phyloP scores from a whole-genome alignment of 495 filamentous ascomycete species.

The Talaromyces nanjingensis region DNA sequence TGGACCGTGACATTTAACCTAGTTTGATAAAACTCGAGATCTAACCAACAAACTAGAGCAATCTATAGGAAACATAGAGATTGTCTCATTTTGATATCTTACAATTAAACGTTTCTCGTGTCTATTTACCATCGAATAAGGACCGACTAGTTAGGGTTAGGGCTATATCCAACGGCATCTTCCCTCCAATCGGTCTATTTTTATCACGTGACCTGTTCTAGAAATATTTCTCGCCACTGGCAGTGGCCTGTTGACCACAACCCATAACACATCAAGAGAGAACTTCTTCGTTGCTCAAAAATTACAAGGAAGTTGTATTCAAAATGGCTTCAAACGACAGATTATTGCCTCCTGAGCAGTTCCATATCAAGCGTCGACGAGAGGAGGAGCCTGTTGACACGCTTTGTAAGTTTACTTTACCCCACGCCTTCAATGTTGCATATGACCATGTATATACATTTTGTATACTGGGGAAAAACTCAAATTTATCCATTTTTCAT shows the following conservation, averaged over 20 bases:
- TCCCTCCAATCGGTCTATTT: too few relatives aligned
- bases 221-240: neutral
- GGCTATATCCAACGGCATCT: neutral
- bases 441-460: constrained; percentile 13
- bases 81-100: too few relatives aligned
- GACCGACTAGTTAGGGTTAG: neutral
- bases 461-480: neutral
- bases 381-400: constrained; percentile 51
- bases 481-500: neutral
- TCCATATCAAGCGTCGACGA: constrained; percentile 49
- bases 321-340: neutral
- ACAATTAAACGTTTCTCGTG: too few relatives aligned
- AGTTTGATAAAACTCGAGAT: too few relatives aligned
- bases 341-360: constrained; percentile 43
- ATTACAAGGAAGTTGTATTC: neutral
- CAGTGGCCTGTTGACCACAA: neutral
- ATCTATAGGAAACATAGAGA: too few relatives aligned
- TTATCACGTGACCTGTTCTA: neutral
- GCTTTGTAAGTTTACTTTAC: constrained; percentile 37
- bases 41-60: too few relatives aligned
- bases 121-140: neutral
- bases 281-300: neutral
- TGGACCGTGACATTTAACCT: too few relatives aligned
- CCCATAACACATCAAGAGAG: neutral
- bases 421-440: constrained; percentile 14